Base-by-base conservation (phyloP, 352 stramenopile species). In the Phytophthora megakarya region DNA sequence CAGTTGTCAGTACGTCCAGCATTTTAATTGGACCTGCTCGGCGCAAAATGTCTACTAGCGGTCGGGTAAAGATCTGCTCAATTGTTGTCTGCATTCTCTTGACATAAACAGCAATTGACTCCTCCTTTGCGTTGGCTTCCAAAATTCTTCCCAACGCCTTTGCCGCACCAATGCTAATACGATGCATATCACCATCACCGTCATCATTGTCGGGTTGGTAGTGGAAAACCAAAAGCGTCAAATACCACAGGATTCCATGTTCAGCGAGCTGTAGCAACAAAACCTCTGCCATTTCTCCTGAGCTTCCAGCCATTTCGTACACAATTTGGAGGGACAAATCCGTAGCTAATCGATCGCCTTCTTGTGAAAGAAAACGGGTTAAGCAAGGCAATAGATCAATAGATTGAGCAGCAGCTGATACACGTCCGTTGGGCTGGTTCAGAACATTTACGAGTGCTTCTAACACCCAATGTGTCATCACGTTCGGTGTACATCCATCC, bases 31-130 rank as follows among this genome's bases (percentile, higher is more conserved):
- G 76, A 2, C 86, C 85, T 1, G 69, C 77, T 45, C 75, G 80
- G 40, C 75, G 70, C 48, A 95, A 64, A 53, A 90, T 86, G 38
- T 92, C 83, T 8, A 95, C 86, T 39, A 95, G 51, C 18, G 87
- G 80, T 22, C 72, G 70, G 6, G 87, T 95, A 59, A 95, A 95
- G 18, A 95, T 65, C 35, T 75, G 86, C 55, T 94, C 85, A 52
- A 95, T 95, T 43, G 87, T 95, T 28, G 74, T 72, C 48, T 95
- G 87, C 83, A 95, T 92, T 26, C 76, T 73, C 52, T 87, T 86
- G 33, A 94, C 86, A 70, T 81, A 92, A 6, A 89, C 71, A 25
- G 83, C 67, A 42, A 94, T 91, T 8, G 81, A 78, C 50, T 92
- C 81, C 44, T 94, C 86, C 19, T 73, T 88, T 0, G 84, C 84